Evolutionary conservation across 257 asterid species (phyloP).

Genomic region (Primulina tabacum): DNA sequence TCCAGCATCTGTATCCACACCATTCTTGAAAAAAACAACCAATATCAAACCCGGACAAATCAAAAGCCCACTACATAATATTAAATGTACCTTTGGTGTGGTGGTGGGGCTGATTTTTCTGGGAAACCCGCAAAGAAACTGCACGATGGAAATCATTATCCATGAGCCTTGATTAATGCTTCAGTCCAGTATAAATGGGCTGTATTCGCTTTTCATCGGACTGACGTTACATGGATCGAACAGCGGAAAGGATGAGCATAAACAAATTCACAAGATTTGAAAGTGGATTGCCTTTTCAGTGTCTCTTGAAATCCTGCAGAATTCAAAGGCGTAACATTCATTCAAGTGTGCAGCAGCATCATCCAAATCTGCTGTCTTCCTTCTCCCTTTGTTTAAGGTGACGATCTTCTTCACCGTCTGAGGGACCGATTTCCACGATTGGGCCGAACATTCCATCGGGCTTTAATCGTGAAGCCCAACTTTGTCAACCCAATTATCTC

Average conservation of each 20-base stretch:
- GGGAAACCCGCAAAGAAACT: too few species aligned
- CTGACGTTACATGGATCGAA: background rate
- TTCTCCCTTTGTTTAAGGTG: too few species aligned
- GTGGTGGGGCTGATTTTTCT: background rate
- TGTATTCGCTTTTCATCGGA: background rate
- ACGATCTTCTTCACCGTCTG: too few species aligned
- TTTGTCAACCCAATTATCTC: background rate
- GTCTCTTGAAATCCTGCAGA: background rate
- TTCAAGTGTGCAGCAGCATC: background rate
- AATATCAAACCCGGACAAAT: background rate
- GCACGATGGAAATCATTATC: too few species aligned
- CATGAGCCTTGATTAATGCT: too few species aligned
- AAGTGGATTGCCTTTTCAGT: background rate
- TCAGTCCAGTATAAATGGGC: too few species aligned
- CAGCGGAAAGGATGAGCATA: background rate
- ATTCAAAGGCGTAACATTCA: background rate
- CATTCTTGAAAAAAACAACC: background rate
- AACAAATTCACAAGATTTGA: background rate
- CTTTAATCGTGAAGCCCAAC: background rate
- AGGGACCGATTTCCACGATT: too few species aligned
- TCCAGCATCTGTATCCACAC: constrained; percentile 7
- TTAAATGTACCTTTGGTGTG: background rate
- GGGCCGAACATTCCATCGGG: background rate
- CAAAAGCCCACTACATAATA: background rate
- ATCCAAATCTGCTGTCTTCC: background rate